phyloP scores from a whole-genome alignment of 2,329 filamentous ascomycete species.

The Podosphaera fusca region DNA sequence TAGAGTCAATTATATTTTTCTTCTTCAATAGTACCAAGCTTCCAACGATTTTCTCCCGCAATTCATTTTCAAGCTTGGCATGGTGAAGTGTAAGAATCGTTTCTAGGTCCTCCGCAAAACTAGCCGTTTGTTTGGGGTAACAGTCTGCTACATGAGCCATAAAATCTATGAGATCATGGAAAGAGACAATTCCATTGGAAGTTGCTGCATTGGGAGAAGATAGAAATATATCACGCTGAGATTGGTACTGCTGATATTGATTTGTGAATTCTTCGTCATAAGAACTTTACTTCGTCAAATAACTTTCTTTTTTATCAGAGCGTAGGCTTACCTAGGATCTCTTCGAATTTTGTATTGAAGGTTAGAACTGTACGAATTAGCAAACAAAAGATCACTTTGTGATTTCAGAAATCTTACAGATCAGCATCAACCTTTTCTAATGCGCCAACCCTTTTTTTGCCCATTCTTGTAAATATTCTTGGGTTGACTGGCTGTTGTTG shows the following conservation, averaged over 20 bases:
- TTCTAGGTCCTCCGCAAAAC: conserved; percentile 63
- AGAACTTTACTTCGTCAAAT: conserved; percentile 28
- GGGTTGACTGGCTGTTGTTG: no score
- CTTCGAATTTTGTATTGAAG: conserved; percentile 78
- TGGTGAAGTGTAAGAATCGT: conserved; percentile 65
- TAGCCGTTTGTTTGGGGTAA: conserved; percentile 58
- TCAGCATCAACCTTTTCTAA: conserved; percentile 92
- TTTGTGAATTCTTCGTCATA: conserved; percentile 76
- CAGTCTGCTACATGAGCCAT: conserved; percentile 85
- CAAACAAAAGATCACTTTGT: conserved; percentile 4
- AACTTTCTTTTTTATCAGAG: not conserved
- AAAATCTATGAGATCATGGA: conserved; percentile 82
- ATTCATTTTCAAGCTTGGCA: conserved; percentile 54
- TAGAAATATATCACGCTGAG: conserved; percentile 77
- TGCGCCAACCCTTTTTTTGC: conserved; percentile 72
- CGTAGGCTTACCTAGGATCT: conserved; percentile 45
- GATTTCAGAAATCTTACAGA: conserved; percentile 26
- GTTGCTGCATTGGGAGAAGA: conserved; percentile 58
- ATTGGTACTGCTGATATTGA: conserved; percentile 80
- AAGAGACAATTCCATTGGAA: conserved; percentile 55
- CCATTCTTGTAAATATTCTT: conserved; percentile 26
- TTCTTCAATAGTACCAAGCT: conserved; percentile 69
- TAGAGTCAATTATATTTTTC: conserved; percentile 80
- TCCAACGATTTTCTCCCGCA: conserved; percentile 85
- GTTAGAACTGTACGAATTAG: conserved; percentile 35